Conservation (phyloP, 257 asterid genomes). For the Leptodermis oblonga region DNA sequence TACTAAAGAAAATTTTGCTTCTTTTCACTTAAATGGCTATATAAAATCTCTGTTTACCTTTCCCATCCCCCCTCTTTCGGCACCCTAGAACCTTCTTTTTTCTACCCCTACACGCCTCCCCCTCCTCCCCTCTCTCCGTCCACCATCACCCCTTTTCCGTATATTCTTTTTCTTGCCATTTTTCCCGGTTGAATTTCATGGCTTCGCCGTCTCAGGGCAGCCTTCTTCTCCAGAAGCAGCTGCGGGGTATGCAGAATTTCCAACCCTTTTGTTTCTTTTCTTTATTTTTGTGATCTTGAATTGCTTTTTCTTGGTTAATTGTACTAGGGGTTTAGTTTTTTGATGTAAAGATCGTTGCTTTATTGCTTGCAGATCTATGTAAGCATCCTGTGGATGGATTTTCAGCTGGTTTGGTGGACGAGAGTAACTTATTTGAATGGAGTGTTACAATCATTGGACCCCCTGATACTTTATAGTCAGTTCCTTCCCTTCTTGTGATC, state of each 20-base stretch:
- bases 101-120: neutral
- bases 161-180: constrained; percentile 18
- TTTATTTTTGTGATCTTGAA: constrained; percentile 16
- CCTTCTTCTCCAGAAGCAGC: constrained; percentile 95
- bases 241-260: constrained; percentile 48
- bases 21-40: neutral
- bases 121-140: neutral
- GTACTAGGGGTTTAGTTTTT: constrained; percentile 13
- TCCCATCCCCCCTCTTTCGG: constrained; percentile 20
- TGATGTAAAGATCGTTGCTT: constrained; percentile 40
- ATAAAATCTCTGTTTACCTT: constrained; percentile 15
- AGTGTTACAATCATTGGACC: constrained; percentile 96
- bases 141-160: constrained; percentile 17
- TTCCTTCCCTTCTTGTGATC: neutral
- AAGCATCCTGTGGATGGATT: constrained; percentile 94
- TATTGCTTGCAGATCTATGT: constrained; percentile 66
- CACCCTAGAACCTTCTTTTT: constrained; percentile 31
- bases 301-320: constrained; percentile 22
- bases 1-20: neutral
- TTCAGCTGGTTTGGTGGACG: constrained; percentile 93
- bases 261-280: neutral
- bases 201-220: constrained; percentile 84
- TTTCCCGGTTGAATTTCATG: constrained; percentile 31
- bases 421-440: constrained; percentile 87
- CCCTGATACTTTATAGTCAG: constrained; percentile 94